phyloP scores from a whole-genome alignment of 2,329 filamentous ascomycete genomes.

The Fusarium sp. region DNA sequence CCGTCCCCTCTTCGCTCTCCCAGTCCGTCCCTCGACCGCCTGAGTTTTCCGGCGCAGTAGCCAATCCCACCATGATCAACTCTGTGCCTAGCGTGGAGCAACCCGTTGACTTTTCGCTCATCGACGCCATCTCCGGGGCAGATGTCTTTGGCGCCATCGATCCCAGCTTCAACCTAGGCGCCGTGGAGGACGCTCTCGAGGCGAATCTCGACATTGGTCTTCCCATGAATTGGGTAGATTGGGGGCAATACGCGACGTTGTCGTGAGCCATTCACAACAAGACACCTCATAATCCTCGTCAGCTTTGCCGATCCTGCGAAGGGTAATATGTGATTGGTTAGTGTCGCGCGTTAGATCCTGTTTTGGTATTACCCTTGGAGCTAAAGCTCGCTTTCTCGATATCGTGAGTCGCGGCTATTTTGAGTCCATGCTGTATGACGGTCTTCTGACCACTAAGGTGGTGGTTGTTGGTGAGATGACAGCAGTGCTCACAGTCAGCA shows the following conservation, averaged over 20 bases:
- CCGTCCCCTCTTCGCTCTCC: slow-evolving; percentile 33
- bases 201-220: slow-evolving; percentile 67
- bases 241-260: slow-evolving; percentile 56
- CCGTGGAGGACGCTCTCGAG: slow-evolving; percentile 67
- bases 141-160: slow-evolving; percentile 69
- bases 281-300: slow-evolving; percentile 1
- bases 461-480: background rate
- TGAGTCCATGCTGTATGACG: background rate
- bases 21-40: slow-evolving; percentile 18
- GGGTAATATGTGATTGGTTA: background rate
- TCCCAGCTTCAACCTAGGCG: slow-evolving; percentile 66
- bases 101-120: slow-evolving; percentile 57
- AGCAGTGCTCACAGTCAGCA: background rate
- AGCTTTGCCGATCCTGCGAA: slow-evolving; percentile 3
- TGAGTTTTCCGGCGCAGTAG: slow-evolving; percentile 34
- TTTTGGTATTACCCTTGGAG: background rate
- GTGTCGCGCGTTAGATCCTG: background rate
- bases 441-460: slow-evolving; percentile 4
- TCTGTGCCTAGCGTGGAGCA: slow-evolving; percentile 51
- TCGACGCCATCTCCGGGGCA: slow-evolving; percentile 62
- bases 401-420: slow-evolving; percentile 1
- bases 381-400: background rate
- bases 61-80: slow-evolving; percentile 48
- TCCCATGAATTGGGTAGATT: slow-evolving; percentile 65
- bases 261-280: background rate